Evolutionary conservation across 208 protist species (phyloP), one percentile per base, ranked within the genome.

Genomic region (Crithidia brevicula): DNA sequence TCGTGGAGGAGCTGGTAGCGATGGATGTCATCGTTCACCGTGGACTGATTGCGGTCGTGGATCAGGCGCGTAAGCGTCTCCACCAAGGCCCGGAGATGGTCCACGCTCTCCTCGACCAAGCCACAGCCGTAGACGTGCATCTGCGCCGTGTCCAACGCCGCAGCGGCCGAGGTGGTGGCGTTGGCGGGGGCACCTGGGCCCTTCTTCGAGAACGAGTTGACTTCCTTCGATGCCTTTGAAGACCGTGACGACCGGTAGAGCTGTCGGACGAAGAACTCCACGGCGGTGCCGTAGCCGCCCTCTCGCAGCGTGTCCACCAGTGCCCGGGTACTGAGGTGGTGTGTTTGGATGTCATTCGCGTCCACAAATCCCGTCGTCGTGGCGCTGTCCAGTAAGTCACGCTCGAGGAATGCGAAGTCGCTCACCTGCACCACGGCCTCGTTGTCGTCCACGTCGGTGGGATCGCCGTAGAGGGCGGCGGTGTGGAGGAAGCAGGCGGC

Each of bases 1-100:
- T 97, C 92, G 62, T 92, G 84, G 60, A 97, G 76, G 34, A 97
- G 85, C 45, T 83, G 64, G 43, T 95, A 94, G 58, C 89, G 91
- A 59, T 91, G 85, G 3, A 95, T 77, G 67, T 97, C 92, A 53
- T 97, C 92, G 60, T 92, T 94, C 18, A 97, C 92, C 6, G 92
- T 93, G 15, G 85, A 89, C n/a, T 59, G 58, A 65, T 94, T 91
- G 59, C 89, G 84, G 20, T 81, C 52, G 42, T 82, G 69, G 31
- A 94, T 78, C 40, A 97, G 81, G 1, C 34, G 54, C 27, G 51
- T 22, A 7, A 97, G 75, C 15, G 75, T 71, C 28, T 65, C 54
- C 34, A 92, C 74, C 9, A 89, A 65, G n/a, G 70, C 51, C 34
- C 56, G 60, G 42, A 96, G 51, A 49, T 80, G 64, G 56, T 76